These are phyloP conservation scores for Tulasnella sp. DNA, from an alignment of 768 basidiomycete species.

Conservation along the genomic window DNA sequence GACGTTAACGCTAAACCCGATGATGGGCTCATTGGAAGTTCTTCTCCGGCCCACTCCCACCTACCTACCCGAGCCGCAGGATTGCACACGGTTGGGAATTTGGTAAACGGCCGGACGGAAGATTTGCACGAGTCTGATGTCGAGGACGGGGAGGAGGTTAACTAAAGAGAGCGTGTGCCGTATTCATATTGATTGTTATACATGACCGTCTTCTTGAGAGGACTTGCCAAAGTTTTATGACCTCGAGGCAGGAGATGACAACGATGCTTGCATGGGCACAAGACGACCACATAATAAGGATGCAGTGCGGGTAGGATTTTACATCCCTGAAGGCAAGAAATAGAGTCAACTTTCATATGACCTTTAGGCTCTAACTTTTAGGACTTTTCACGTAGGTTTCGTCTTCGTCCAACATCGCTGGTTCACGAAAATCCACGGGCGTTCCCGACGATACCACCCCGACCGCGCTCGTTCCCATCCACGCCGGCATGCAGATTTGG, in stretches of 20 bases:
- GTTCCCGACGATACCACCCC: background rate
- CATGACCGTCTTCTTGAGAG: background rate
- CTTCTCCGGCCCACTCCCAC: background rate
- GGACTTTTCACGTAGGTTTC: background rate
- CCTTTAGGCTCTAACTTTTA: background rate
- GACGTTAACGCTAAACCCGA: background rate
- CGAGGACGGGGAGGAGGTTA: background rate
- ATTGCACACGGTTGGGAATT: background rate
- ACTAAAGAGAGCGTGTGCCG: background rate
- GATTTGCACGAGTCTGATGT: background rate
- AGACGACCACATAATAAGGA: background rate
- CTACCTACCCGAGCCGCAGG: background rate
- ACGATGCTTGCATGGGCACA: background rate
- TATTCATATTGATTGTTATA: no score
- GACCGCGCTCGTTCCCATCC: background rate
- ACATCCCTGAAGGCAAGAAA: background rate
- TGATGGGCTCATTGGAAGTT: background rate
- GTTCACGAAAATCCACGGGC: background rate
- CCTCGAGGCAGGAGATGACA: background rate
- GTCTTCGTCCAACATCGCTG: background rate
- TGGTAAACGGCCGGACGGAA: background rate
- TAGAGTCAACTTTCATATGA: background rate
- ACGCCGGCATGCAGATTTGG: background rate
- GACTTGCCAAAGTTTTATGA: background rate
- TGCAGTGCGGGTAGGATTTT: background rate